Evolutionary conservation across 202 grass and related monocot species (phyloP).

Genomic region (Cymbopogon flexuosus): DNA sequence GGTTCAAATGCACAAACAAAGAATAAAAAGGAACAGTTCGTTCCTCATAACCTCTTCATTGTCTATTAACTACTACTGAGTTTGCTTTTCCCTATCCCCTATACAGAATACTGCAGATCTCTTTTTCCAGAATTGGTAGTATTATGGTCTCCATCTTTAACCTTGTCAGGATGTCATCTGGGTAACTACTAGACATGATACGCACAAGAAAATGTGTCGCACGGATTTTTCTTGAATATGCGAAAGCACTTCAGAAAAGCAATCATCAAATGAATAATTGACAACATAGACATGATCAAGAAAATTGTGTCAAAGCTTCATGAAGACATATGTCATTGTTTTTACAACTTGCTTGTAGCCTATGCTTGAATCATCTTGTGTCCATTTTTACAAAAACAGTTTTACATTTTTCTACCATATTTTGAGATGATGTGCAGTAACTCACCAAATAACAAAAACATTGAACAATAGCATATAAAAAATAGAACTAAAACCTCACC

Average conservation of each 20-base stretch:
- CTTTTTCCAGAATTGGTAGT: neutral
- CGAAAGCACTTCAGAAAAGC: neutral
- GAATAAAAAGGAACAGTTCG: conserved; percentile 1
- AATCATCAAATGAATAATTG: neutral
- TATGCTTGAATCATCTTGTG: neutral
- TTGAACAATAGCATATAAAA: conserved; percentile 14
- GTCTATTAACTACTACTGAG: neutral
- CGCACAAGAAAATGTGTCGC: neutral
- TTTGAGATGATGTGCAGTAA: conserved; percentile 8
- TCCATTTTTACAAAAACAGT: neutral
- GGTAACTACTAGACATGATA: neutral
- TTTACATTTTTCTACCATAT: neutral
- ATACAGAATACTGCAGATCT: neutral
- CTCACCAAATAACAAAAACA: neutral
- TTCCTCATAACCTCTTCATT: neutral
- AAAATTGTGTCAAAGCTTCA: conserved; percentile 21
- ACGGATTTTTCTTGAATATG: conserved; percentile 17
- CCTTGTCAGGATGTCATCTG: too few species aligned
- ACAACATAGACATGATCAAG: neutral
- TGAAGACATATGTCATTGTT: neutral
- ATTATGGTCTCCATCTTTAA: neutral
- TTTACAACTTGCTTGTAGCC: neutral
- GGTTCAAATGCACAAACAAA: conserved; percentile 1
- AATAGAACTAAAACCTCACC: conserved; percentile 49
- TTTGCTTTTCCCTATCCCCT: neutral